Evolutionary conservation across 2,329 filamentous ascomycete species (phyloP).

Genomic region (Sporothrix pseudoabietina): DNA sequence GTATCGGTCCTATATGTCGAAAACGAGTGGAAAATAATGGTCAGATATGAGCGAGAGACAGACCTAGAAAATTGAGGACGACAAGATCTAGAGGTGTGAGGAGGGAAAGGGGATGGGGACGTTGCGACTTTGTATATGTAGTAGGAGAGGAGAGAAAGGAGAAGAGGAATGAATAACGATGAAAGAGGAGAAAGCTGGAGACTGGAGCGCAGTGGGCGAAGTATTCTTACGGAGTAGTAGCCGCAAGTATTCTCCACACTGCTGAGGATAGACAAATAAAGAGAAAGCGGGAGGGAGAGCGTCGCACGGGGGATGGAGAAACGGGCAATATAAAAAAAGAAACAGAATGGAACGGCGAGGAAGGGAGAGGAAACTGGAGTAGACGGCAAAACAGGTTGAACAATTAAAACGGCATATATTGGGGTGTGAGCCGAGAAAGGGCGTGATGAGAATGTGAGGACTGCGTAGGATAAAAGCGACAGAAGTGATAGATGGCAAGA

Average conservation of each 20-base stretch:
- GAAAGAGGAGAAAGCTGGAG: conserved; percentile 9
- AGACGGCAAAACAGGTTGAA: conserved; percentile 20
- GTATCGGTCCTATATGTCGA: not conserved
- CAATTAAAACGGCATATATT: conserved; percentile 17
- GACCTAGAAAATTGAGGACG: conserved; percentile 20
- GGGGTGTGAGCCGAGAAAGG: conserved; percentile 6
- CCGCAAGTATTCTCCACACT: conserved; percentile 26
- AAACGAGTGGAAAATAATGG: conserved; percentile 22
- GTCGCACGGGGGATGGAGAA: conserved; percentile 19
- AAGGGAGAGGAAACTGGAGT: conserved; percentile 6
- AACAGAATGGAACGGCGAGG: conserved; percentile 22
- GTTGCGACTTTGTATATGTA: not conserved
- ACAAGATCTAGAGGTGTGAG: not conserved
- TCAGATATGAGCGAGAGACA: conserved; percentile 35
- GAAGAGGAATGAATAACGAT: not conserved
- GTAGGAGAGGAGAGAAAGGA: conserved; percentile 6
- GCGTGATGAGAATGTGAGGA: not conserved
- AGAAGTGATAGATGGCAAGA: not conserved
- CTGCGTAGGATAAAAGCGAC: not conserved
- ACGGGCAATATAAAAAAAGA: conserved; percentile 27
- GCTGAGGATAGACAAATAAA: not conserved
- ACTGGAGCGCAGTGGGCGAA: not conserved
- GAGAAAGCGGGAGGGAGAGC: conserved; percentile 21
- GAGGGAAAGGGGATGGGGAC: not conserved
- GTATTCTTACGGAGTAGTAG: conserved; percentile 23